Evolutionary conservation across 257 asterid genomes (phyloP).

Genomic region (Verbascum thapsus): DNA sequence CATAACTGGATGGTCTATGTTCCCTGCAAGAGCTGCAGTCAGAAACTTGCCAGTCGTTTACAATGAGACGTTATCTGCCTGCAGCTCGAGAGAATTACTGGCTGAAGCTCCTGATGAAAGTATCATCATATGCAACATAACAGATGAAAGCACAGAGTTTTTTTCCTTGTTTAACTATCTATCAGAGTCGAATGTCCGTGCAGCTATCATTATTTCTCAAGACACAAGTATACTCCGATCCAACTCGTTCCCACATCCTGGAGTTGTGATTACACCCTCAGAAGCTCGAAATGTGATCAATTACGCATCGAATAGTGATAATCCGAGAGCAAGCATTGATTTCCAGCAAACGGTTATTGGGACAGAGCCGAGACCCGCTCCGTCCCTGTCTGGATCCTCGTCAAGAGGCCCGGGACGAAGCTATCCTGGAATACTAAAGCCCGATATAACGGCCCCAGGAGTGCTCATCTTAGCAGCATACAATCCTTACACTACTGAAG

Average conservation of each 20-base stretch:
- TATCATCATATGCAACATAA: slow-evolving; percentile 31
- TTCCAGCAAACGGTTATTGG: slow-evolving; percentile 45
- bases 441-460: slow-evolving; percentile 50
- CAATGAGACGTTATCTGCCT: slow-evolving; percentile 29
- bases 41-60: slow-evolving; percentile 28
- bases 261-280: slow-evolving; percentile 33
- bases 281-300: slow-evolving; percentile 31
- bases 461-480: slow-evolving; percentile 37
- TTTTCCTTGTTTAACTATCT: slow-evolving; percentile 14
- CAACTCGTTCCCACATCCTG: slow-evolving; percentile 31
- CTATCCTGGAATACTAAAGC: slow-evolving; percentile 38
- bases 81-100: slow-evolving; percentile 27
- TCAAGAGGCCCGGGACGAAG: slow-evolving; percentile 41
- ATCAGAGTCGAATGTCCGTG: slow-evolving; percentile 24
- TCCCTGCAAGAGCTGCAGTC: slow-evolving; percentile 24
- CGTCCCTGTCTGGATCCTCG: slow-evolving; percentile 32
- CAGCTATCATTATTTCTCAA: slow-evolving; percentile 34
- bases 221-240: slow-evolving; percentile 27
- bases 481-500: slow-evolving; percentile 10
- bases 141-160: slow-evolving; percentile 1
- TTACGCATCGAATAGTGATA: slow-evolving; percentile 17
- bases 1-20: slow-evolving; percentile 37
- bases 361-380: slow-evolving; percentile 40
- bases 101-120: slow-evolving; percentile 26
- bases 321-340: slow-evolving; percentile 32